These are phyloP conservation scores for Calonectria pseudoturangicola DNA, from an alignment of 2,329 filamentous ascomycete genomes.

Conservation along the genomic window DNA sequence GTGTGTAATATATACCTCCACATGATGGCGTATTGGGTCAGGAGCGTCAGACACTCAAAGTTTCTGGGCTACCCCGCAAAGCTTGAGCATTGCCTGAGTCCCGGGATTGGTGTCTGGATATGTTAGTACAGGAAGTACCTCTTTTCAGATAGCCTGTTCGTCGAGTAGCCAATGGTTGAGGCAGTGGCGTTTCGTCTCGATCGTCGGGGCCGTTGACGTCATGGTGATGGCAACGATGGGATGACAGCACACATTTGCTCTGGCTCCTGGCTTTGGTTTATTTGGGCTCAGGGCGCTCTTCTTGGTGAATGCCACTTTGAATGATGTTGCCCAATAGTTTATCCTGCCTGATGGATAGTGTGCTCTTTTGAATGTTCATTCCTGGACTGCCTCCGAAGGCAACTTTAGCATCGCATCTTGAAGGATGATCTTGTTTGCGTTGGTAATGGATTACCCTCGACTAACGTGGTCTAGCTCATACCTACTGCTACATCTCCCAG, in stretches of 20 bases:
- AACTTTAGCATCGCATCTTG: neutral
- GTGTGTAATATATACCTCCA: constrained; percentile 20
- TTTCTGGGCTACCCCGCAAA: constrained; percentile 55
- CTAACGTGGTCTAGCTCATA: neutral
- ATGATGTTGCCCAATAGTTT: neutral
- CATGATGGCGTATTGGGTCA: constrained; percentile 14
- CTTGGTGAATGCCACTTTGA: no score
- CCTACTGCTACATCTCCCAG: neutral
- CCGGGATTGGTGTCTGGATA: constrained; percentile 22
- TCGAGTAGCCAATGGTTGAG: constrained; percentile 27
- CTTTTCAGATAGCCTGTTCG: constrained; percentile 23
- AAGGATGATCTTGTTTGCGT: neutral
- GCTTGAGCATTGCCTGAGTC: constrained; percentile 40
- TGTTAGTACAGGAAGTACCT: constrained; percentile 2
- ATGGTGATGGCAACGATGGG: constrained; percentile 54
- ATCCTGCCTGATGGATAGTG: no score
- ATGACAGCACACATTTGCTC: constrained; percentile 18
- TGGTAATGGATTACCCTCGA: neutral
- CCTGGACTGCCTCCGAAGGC: neutral
- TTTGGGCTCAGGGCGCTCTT: no score
- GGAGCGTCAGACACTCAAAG: constrained; percentile 33
- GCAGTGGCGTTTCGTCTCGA: constrained; percentile 46
- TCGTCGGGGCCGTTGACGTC: constrained; percentile 54
- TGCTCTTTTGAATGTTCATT: no score
- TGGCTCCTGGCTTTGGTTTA: neutral